Evolutionary conservation across 2,329 filamentous ascomycete genomes (phyloP), one percentile per base, ranked within the genome.

Genomic region (Bipolaris cookei): DNA sequence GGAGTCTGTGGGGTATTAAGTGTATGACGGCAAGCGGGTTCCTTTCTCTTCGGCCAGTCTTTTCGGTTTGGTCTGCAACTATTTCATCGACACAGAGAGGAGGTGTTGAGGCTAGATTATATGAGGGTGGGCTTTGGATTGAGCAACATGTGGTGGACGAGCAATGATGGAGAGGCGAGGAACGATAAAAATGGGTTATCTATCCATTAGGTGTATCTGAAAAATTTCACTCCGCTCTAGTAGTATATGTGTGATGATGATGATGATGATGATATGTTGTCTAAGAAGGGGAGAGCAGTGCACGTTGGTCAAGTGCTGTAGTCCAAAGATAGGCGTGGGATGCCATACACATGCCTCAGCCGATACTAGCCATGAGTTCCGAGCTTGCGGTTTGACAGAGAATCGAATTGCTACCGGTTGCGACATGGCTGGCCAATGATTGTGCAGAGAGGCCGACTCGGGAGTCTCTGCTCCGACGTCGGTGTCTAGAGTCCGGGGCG

Each of bases 401-500:
- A 37, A 35, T 25, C 37, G 11, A 28, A 28, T 28, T 28, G 25
- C 25, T 28, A n/a, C 32, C 14, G 23, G 25, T 14, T 41, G 25
- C 21, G 8, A 23, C 3, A 25, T 23, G 14, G 20, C 32, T 32
- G 35, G 21, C 60, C 60, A 63, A 61, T 61, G 35, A 44, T 46
- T 32, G 47, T 18, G 37, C 41, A 18, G n/a, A 43, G 35, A 34
- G 39, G 16, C 38, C 35, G 41, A 44, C 47, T 63, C 59, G 62
- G 59, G 47, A n/a, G 25, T 14, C 56, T 37, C 37, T 61, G 43
- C 54, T 63, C 62, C 62, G 62, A 64, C 54, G 52, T 63, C 62
- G 62, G 62, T 64, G 51, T 59, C 51, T 62, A 47, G 49, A 41
- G 28, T 6, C 50, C 53, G 50, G 54, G 11, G 30, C 44, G 42